These are phyloP conservation scores for Fusarium hainanense DNA, from an alignment of 2,329 filamentous ascomycete genomes.

Conservation along the genomic window DNA sequence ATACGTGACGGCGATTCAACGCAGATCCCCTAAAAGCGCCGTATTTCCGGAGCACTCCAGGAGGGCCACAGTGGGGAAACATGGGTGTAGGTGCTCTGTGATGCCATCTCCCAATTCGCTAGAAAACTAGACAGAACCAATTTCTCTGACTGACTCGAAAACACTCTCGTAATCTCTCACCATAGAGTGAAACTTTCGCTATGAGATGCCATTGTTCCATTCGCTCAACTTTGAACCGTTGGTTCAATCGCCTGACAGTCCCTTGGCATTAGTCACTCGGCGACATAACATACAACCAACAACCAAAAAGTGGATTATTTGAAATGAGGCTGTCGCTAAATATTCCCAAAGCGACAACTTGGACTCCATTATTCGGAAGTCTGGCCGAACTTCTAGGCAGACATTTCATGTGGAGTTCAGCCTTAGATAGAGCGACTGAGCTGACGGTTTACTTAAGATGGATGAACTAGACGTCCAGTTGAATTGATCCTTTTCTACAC, in stretches of 20 bases:
- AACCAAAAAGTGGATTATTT: not conserved
- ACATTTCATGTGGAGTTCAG: not conserved
- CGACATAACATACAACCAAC: not conserved
- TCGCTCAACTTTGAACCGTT: not conserved
- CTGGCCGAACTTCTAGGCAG: not conserved
- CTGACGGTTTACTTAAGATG: not conserved
- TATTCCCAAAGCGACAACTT: not conserved
- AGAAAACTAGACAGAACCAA: too few species aligned
- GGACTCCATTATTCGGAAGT: not conserved
- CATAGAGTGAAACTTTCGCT: too few species aligned
- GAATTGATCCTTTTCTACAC: rapidly evolving
- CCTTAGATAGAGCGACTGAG: not conserved
- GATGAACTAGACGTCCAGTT: not conserved
- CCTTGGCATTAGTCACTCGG: not conserved
- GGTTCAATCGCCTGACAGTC: not conserved
- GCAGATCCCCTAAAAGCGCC: too few species aligned
- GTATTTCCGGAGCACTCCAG: too few species aligned
- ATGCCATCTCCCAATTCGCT: too few species aligned
- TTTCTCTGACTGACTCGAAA: too few species aligned
- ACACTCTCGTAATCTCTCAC: too few species aligned
- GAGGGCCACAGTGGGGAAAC: too few species aligned
- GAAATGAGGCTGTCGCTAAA: not conserved
- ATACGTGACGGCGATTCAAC: too few species aligned
- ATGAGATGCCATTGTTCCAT: not conserved
- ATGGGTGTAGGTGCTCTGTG: too few species aligned